Conservation (phyloP, 441 rosid species). For the Raphanus hybrid region DNA sequence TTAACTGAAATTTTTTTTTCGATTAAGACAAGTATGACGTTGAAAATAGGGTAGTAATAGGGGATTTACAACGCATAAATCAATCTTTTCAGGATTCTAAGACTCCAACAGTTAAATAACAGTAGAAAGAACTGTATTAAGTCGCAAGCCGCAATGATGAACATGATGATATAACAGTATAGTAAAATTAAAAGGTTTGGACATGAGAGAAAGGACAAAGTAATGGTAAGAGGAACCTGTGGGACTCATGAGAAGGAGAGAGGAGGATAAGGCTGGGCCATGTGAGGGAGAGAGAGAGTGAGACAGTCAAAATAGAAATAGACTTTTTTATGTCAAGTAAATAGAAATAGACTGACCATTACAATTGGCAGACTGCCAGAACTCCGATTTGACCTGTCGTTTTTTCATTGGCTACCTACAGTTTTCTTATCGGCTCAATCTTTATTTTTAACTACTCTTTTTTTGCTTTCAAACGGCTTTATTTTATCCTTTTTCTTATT, state of each 20-base stretch:
- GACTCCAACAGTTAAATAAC: conserved; percentile 46
- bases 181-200: neutral
- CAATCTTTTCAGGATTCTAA: conserved; percentile 37
- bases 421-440: conserved; percentile 21
- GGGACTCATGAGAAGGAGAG: conserved; percentile 8
- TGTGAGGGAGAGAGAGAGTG: conserved; percentile 24
- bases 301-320: conserved; percentile 28
- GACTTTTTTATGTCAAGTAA: too few species aligned
- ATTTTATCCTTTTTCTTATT: conserved; percentile 20
- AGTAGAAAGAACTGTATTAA: conserved; percentile 35
- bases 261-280: neutral
- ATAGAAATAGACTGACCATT: conserved; percentile 27
- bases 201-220: conserved; percentile 27
- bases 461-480: neutral
- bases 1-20: neutral
- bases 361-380: conserved; percentile 36
- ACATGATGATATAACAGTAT: neutral
- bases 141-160: conserved; percentile 37
- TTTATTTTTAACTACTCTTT: too few species aligned
- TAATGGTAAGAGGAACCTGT: conserved; percentile 29
- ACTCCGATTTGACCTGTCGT: conserved; percentile 42
- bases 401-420: conserved; percentile 32
- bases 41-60: conserved; percentile 15
- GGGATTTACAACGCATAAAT: conserved; percentile 16
- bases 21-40: neutral